Percentiles rank a stretch among this genome's conserved stretches.
Conservation (phyloP, 2,329 filamentous ascomycete genomes). For the Cadophora malorum region DNA sequence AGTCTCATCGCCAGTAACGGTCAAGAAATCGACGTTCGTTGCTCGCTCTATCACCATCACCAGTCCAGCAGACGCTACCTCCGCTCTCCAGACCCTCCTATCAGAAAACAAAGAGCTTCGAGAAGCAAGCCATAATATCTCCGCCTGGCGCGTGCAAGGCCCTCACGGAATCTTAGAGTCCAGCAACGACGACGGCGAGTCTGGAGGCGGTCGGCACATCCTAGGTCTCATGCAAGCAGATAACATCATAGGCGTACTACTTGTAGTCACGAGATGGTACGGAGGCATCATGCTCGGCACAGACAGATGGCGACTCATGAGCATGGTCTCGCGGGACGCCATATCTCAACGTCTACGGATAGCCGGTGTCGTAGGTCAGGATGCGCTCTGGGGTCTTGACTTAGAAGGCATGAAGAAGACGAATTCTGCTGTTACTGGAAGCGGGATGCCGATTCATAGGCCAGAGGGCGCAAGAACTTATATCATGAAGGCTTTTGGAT, state of each 20-base stretch:
- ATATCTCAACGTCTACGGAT: conserved; percentile 57
- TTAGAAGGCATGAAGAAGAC: conserved; percentile 53
- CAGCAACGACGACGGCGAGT: conserved; percentile 63
- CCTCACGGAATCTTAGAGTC: conserved; percentile 40
- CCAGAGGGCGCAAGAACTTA: conserved; percentile 72
- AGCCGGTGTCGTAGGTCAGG: conserved; percentile 52
- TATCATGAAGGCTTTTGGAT: conserved; percentile 63
- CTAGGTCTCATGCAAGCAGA: conserved; percentile 60
- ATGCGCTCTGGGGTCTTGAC: conserved; percentile 67
- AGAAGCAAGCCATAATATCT: conserved; percentile 61
- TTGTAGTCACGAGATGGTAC: conserved; percentile 68
- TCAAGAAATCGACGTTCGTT: conserved; percentile 63
- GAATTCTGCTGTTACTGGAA: conserved; percentile 37
- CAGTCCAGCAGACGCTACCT: conserved; percentile 49
- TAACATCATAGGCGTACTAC: conserved; percentile 57
- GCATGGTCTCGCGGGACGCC: conserved; percentile 60
- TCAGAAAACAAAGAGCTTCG: conserved; percentile 56
- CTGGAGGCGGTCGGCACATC: conserved; percentile 62
- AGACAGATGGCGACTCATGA: conserved; percentile 68
- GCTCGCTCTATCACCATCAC: conserved; percentile 56
- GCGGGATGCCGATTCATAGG: conserved; percentile 73
- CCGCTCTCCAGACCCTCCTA: conserved; percentile 56
- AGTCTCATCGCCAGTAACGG: conserved; percentile 56
- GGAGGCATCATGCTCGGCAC: conserved; percentile 66
- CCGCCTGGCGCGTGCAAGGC: conserved; percentile 42